These are phyloP conservation scores for Auxenochlorella pyrenoidosa DNA, from an alignment of 139 green algal species.

Conservation along the genomic window DNA sequence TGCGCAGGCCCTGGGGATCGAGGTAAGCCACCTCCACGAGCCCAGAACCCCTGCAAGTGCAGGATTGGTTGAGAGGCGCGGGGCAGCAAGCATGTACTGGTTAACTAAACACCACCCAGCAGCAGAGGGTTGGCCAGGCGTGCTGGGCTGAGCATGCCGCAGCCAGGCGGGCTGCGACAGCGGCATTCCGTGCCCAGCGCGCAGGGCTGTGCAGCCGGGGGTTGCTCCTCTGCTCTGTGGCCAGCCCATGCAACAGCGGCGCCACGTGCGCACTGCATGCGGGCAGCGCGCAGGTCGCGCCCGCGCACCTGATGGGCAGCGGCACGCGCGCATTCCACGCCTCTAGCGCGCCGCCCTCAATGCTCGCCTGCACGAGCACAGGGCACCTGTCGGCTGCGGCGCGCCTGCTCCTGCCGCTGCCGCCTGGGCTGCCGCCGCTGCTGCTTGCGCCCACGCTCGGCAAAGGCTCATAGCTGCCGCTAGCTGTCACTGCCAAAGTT, in stretches of 20 bases:
- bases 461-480: slow-evolving; percentile 18
- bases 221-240: no score
- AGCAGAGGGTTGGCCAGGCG: no score
- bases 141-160: no score
- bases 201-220: neutral
- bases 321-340: neutral
- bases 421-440: neutral
- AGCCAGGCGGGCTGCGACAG: no score
- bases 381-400: neutral
- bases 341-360: neutral
- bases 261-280: no score
- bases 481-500: neutral
- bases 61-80: neutral
- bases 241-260: neutral
- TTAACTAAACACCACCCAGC: no score
- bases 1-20: slow-evolving; percentile 1
- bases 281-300: no score
- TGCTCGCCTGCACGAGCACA: slow-evolving; percentile 6
- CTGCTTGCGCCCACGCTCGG: neutral
- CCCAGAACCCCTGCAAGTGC: slow-evolving; percentile 1
- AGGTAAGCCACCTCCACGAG: slow-evolving; percentile 27
- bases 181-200: neutral
- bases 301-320: slow-evolving; percentile 23
- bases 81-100: neutral
- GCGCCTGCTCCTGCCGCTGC: neutral